A percentile compares a stretch with the other conserved stretches of the same genome.
Conservation (phyloP, 176 grass and related monocot species). For the Carex myosuroides region DNA sequence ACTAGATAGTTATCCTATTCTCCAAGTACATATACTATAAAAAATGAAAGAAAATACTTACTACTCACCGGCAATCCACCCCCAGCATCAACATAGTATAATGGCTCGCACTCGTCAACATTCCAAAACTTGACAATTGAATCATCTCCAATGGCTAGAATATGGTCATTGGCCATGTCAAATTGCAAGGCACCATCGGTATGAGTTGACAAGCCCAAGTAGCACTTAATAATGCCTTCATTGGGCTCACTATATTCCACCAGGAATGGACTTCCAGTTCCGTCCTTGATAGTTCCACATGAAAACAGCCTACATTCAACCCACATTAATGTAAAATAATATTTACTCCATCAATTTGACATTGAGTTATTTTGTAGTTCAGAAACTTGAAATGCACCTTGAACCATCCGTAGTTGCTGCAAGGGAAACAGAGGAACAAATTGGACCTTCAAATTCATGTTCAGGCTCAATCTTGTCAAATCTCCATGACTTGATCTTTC, state of each 20-base stretch:
- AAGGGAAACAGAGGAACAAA: constrained; percentile 20
- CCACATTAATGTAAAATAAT: not conserved
- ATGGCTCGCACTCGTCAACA: constrained; percentile 8
- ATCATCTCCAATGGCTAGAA: constrained; percentile 31
- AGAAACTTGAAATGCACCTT: constrained; percentile 7
- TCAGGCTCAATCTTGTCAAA: constrained; percentile 24
- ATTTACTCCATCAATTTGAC: not conserved
- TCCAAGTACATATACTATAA: not conserved
- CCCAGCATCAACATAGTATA: constrained; percentile 14
- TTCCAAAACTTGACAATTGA: constrained; percentile 32
- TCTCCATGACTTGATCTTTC: constrained; percentile 36
- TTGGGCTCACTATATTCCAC: constrained; percentile 31
- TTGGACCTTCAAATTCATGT: constrained; percentile 23
- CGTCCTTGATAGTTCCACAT: constrained; percentile 33
- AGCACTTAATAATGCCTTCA: constrained; percentile 18
- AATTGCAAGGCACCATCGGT: constrained; percentile 23
- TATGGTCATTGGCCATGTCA: constrained; percentile 13
- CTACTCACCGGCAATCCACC: constrained; percentile 24
- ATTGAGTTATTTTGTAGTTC: not conserved
- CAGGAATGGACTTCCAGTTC: not conserved
- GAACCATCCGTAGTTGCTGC: constrained; percentile 28
- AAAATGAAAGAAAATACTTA: not conserved
- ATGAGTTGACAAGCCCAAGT: constrained; percentile 20
- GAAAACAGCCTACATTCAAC: constrained; percentile 29
- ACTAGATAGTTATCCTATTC: not conserved